A percentile compares a stretch with the other conserved stretches of the same genome.
Conservation (phyloP, 176 grass and related monocot genomes). For the Panicum miliaceum region DNA sequence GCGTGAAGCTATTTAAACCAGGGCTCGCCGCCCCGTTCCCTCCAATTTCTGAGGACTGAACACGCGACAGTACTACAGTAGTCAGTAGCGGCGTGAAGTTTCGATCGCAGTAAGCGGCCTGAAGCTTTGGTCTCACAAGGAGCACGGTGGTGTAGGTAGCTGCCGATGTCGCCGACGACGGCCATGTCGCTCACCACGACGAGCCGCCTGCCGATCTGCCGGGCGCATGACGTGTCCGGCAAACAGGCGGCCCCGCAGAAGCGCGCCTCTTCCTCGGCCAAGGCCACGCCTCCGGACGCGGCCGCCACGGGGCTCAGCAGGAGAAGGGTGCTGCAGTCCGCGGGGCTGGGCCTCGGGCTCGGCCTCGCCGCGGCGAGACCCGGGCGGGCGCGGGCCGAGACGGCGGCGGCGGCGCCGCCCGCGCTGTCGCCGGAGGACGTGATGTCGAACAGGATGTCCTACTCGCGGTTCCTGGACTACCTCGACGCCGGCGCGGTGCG, state of each 20-base stretch:
- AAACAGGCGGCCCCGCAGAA: conserved; percentile 41
- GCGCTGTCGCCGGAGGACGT: conserved; percentile 40
- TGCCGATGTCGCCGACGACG: conserved; percentile 43
- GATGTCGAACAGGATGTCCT: conserved; percentile 68
- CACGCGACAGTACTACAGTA: not conserved
- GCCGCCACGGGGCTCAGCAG: conserved; percentile 14
- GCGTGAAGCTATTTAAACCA: conserved; percentile 40
- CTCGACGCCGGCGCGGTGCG: conserved; percentile 62
- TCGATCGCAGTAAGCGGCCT: too few relatives aligned
- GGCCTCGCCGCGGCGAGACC: conserved; percentile 42
- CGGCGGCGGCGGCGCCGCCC: not conserved
- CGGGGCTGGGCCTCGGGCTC: conserved; percentile 47
- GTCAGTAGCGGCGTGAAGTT: not conserved
- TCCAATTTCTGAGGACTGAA: not conserved
- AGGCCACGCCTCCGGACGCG: not conserved
- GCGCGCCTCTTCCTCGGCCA: not conserved
- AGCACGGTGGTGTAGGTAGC: not conserved
- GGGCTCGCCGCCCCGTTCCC: not conserved
- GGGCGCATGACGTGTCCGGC: conserved; percentile 46
- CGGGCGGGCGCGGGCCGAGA: conserved; percentile 36
- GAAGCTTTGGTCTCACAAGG: not conserved
- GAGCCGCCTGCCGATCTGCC: conserved; percentile 57
- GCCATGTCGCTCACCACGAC: conserved; percentile 54
- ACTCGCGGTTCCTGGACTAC: conserved; percentile 76
- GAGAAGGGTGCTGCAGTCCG: conserved; percentile 58